Evolutionary conservation across 2,329 filamentous ascomycete species (phyloP).

Genomic region (Fusarium sp.): DNA sequence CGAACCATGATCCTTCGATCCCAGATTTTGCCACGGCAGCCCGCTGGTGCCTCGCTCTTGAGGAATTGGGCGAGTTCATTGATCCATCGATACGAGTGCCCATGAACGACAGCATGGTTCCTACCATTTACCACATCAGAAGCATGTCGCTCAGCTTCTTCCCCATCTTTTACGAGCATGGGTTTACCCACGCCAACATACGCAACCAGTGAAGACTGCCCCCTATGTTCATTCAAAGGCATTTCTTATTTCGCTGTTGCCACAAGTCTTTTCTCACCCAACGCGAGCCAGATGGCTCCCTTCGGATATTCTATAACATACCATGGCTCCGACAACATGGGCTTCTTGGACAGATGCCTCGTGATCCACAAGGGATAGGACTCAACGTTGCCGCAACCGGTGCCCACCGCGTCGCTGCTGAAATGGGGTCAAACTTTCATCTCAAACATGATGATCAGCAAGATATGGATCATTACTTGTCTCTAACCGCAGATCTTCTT

Average conservation of each 20-base stretch:
- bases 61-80: neutral
- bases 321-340: neutral
- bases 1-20: neutral
- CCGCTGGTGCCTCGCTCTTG: neutral
- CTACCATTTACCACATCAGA: neutral
- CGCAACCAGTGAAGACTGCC: neutral
- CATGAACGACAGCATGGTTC: neutral
- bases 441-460: neutral
- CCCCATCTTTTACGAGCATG: neutral
- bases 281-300: fast-evolving
- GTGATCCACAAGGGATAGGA: neutral
- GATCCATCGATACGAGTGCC: neutral
- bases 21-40: neutral
- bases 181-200: neutral
- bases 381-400: neutral
- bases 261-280: neutral
- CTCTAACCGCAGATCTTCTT: neutral
- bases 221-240: neutral
- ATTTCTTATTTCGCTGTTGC: fast-evolving
- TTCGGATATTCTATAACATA: neutral
- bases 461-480: neutral
- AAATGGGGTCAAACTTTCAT: fast-evolving
- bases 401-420: neutral
- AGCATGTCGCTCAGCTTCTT: fast-evolving
- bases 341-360: neutral